Percentiles rank a stretch among this genome's conserved stretches.
phyloP scores from a whole-genome alignment of 306 rosid species.

The Prunus persica region Prunus_persica_NCBIv2 NC_034009.1:28326001-28326500 shows the following conservation, averaged over 20 bases:
- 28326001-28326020: too few species aligned
- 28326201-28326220: too few species aligned
- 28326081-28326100: too few species aligned
- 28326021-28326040: too few species aligned
- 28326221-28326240: too few species aligned
- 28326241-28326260: neutral
- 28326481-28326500: conserved; percentile 1
- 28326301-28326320: neutral
- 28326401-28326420: neutral
- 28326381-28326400: conserved; percentile 15
- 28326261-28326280: neutral
- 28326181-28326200: too few species aligned
- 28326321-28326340: neutral
- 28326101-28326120: too few species aligned
- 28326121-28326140: too few species aligned
- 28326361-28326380: neutral
- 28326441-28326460: neutral
- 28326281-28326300: neutral
- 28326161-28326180: too few species aligned
- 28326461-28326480: conserved; percentile 7
- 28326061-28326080: neutral
- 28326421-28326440: conserved; percentile 24
- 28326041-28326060: neutral
- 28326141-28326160: too few species aligned
- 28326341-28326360: neutral